phyloP scores from a whole-genome alignment of 2,329 filamentous ascomycete genomes.

The Berkeleyomyces rouxiae region DNA sequence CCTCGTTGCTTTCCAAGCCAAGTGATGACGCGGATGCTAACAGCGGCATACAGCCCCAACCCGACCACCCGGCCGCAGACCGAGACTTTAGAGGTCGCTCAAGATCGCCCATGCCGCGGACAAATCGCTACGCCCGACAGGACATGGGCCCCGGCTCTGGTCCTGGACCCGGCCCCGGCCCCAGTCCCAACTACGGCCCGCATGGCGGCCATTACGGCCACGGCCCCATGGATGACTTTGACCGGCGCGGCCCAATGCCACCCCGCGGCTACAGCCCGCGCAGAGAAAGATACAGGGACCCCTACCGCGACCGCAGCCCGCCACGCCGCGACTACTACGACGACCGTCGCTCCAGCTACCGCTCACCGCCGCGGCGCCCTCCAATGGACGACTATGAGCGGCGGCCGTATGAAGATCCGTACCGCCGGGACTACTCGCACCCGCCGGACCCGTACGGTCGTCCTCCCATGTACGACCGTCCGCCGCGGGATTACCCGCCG shows the following conservation, averaged over 20 bases:
- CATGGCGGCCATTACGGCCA: not conserved
- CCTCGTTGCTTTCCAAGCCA: no score
- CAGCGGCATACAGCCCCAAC: slow-evolving; percentile 44
- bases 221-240: slow-evolving; percentile 50
- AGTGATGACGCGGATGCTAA: not conserved
- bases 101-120: slow-evolving; percentile 51
- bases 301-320: slow-evolving; percentile 77
- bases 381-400: slow-evolving; percentile 63
- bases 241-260: slow-evolving; percentile 47
- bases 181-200: not conserved
- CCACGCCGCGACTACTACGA: slow-evolving; percentile 81
- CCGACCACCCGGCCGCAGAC: slow-evolving; percentile 34
- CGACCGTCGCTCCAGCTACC: slow-evolving; percentile 55
- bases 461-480: slow-evolving; percentile 37
- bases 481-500: slow-evolving; percentile 33
- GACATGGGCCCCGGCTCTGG: not conserved
- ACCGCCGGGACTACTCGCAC: slow-evolving; percentile 48
- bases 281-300: slow-evolving; percentile 45
- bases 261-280: slow-evolving; percentile 73
- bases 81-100: slow-evolving; percentile 56
- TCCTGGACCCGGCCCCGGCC: not conserved
- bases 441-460: slow-evolving; percentile 45
- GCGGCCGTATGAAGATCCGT: slow-evolving; percentile 60
- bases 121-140: slow-evolving; percentile 19
- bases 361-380: slow-evolving; percentile 65